A percentile compares a stretch with the other conserved stretches of the same genome.
phyloP scores from a whole-genome alignment of 345 rosid species.

The Anacardium occidentale region DNA sequence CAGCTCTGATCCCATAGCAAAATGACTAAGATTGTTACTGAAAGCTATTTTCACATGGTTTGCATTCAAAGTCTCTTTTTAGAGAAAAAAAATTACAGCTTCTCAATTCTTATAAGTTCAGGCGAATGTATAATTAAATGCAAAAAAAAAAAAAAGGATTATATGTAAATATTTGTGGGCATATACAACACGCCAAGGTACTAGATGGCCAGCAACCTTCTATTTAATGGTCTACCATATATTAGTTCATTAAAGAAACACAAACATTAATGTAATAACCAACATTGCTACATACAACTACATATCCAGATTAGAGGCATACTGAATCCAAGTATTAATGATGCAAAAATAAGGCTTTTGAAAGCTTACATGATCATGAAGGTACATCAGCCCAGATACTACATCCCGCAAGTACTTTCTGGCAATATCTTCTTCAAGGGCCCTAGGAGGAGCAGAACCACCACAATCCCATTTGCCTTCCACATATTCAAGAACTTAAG shows the following conservation, averaged over 20 bases:
- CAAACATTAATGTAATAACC: neutral
- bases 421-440: conserved; percentile 72
- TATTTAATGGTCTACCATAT: too few relatives aligned
- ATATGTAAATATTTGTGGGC: neutral
- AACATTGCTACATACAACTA: neutral
- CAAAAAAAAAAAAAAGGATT: neutral
- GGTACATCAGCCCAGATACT: conserved; percentile 87
- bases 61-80: neutral
- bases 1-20: neutral
- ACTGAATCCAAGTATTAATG: neutral
- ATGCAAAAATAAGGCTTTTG: neutral
- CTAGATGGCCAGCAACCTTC: neutral
- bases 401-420: conserved; percentile 84
- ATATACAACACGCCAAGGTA: neutral
- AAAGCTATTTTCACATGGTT: conserved; percentile 1
- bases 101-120: neutral
- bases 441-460: conserved; percentile 60
- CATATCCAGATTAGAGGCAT: neutral
- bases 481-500: conserved; percentile 88
- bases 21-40: neutral
- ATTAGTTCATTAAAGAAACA: neutral
- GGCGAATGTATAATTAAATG: neutral
- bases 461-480: conserved; percentile 82
- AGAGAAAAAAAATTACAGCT: neutral
- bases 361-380: conserved; percentile 84